phyloP scores from a whole-genome alignment of 2,329 filamentous ascomycete genomes.

The Alternaria ethzedia region DNA sequence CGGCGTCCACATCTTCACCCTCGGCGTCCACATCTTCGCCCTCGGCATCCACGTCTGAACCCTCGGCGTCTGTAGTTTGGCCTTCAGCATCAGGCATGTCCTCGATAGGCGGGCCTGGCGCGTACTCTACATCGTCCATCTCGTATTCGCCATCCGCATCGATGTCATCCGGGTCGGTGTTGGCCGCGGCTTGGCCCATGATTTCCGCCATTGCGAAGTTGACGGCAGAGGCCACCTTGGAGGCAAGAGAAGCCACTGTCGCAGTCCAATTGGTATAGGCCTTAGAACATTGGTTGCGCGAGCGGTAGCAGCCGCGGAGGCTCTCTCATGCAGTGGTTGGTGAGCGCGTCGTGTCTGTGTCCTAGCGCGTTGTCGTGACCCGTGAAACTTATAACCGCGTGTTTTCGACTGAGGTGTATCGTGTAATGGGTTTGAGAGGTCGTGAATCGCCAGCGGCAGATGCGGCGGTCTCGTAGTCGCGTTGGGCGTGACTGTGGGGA shows the following conservation, averaged over 20 bases:
- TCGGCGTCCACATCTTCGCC: conserved; percentile 58
- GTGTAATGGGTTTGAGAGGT: conserved; percentile 7
- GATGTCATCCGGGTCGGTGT: conserved; percentile 42
- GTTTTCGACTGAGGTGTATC: conserved; percentile 7
- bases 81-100: conserved; percentile 35
- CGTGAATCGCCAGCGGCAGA: conserved; percentile 10
- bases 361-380: conserved; percentile 34
- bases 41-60: conserved; percentile 54
- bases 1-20: conserved; percentile 52
- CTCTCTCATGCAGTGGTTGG: conserved; percentile 35
- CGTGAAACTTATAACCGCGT: conserved; percentile 8
- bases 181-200: conserved; percentile 43
- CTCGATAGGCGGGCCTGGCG: conserved; percentile 24
- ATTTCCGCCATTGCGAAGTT: conserved; percentile 53
- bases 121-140: conserved; percentile 46
- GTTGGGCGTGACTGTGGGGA: conserved; percentile 32
- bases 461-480: conserved; percentile 31
- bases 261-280: conserved; percentile 19
- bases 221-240: conserved; percentile 49
- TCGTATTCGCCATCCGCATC: conserved; percentile 50
- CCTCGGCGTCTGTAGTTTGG: conserved; percentile 48
- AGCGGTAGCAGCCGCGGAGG: conserved; percentile 24
- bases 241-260: conserved; percentile 46
- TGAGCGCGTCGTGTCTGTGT: conserved; percentile 35
- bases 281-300: conserved; percentile 35